Evolutionary conservation across 148 eudicot species (phyloP), one percentile per base, ranked within the genome.

Genomic region (Silene uniflora): DNA sequence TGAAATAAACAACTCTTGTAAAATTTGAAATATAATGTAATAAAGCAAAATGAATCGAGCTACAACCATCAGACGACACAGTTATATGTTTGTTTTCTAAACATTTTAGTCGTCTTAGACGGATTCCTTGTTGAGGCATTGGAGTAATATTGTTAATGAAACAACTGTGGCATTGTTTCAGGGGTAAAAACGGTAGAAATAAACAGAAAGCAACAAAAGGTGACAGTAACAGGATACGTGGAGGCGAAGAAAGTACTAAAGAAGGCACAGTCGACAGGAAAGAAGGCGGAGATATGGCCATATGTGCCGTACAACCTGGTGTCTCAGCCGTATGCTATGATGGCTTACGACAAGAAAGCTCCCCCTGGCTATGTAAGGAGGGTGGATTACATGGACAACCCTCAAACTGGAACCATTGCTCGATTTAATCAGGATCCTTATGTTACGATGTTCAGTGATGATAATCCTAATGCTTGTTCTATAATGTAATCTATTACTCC

Each of bases 251-350:
- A 93, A 76, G 92, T 93, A 67, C 75, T 93, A 56, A 87, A 88
- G 86, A 86, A 85, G 84, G 93, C 89, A 2, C 81, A 87, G 32
- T 81, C 92, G 39, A 93, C 97, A 69, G 96, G 98, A 70, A 93
- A 93, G 71, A 93, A 87, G 87, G 89, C 88, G 0, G 93, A 91
- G 86, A 78, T 93, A n/a, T 93, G 98, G 98, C 98, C 98, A 0
- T 93, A 93, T 73, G 92, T 93, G 39, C 93, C 98, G 4, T 93
- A 93, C 81, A 89, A 88, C 81, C 72, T 89, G 29, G 98, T 93
- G 74, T 79, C 96, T 58, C 91, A 91, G 73, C 96, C 98, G 5
- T 91, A 89, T 54, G 81, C 91, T 21, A 67, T 85, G 3, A 81
- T 69, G 47, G 69, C 87, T 69, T 93, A 93, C 73, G 96, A 93